Conservation (phyloP, 164 flowering plant genomes). For the Aristolochia fimbriata region DNA sequence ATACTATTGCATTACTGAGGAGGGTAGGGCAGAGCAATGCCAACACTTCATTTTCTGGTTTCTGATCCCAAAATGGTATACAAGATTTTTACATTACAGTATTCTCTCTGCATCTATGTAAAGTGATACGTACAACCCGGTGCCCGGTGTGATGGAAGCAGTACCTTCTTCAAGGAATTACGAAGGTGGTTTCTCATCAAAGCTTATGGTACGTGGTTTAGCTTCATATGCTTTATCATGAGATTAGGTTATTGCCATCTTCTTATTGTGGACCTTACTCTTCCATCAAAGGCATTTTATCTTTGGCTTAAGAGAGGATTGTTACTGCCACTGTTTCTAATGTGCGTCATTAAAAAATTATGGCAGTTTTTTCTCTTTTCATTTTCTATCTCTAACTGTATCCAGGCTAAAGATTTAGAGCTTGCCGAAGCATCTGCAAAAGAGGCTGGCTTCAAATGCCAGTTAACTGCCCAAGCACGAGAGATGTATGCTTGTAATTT, state of each 20-base stretch:
- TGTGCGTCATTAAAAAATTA: too few species aligned
- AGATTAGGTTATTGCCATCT: background rate
- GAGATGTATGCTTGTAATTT: slow-evolving; percentile 35
- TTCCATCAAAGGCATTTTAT: background rate
- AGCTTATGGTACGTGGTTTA: slow-evolving; percentile 64
- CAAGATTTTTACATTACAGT: too few species aligned
- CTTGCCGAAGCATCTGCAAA: slow-evolving; percentile 67
- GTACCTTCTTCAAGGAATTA: slow-evolving; percentile 89
- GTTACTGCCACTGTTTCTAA: too few species aligned
- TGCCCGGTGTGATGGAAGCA: slow-evolving; percentile 93
- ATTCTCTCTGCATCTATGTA: slow-evolving; percentile 11
- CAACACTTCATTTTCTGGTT: too few species aligned
- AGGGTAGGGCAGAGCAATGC: too few species aligned
- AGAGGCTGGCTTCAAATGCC: slow-evolving; percentile 37
- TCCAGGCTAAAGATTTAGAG: slow-evolving; percentile 76
- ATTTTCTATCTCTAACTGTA: background rate
- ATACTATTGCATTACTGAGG: too few species aligned
- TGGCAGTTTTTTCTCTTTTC: background rate
- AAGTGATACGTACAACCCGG: slow-evolving; percentile 90
- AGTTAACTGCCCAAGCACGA: slow-evolving; percentile 50
- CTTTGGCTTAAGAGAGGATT: background rate
- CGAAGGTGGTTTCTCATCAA: slow-evolving; percentile 80
- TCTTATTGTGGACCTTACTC: too few species aligned
- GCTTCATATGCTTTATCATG: too few species aligned
- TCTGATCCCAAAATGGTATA: too few species aligned